phyloP scores from a whole-genome alignment of 1,139 yeast genomes.

The Saccharomycopsis crataegensis region DNA sequence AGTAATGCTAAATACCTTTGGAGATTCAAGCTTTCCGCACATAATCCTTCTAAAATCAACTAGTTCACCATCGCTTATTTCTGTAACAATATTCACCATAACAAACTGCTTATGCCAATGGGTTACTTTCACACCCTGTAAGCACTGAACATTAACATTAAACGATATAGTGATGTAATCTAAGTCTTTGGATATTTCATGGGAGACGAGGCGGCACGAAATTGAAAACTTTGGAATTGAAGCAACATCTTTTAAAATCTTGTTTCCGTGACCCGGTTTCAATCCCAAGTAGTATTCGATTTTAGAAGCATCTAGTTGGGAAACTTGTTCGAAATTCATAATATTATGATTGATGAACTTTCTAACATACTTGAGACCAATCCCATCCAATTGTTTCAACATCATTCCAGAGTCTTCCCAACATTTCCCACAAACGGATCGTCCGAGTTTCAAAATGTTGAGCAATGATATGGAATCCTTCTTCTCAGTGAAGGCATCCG shows the following conservation, averaged over 20 bases:
- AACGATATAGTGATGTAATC: conserved; percentile 20
- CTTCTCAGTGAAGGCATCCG: conserved; percentile 36
- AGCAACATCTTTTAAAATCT: conserved; percentile 27
- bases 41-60: conserved; percentile 36
- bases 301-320: conserved; percentile 27
- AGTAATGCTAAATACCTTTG: conserved; percentile 27
- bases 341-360: conserved; percentile 33
- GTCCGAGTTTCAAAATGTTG: conserved; percentile 30
- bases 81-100: conserved; percentile 27
- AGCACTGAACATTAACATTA: conserved; percentile 25
- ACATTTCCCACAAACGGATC: conserved; percentile 36
- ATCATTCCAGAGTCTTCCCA: conserved; percentile 42
- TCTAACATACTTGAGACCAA: conserved; percentile 35
- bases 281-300: conserved; percentile 35
- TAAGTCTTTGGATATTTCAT: conserved; percentile 12
- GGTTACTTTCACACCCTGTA: conserved; percentile 21
- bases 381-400: conserved; percentile 37
- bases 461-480: conserved; percentile 35
- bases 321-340: conserved; percentile 27
- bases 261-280: conserved; percentile 34
- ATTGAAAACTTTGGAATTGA: conserved; percentile 28
- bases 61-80: conserved; percentile 27
- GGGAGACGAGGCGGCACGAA: conserved; percentile 5
- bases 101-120: conserved; percentile 31
- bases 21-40: conserved; percentile 26